Base-by-base conservation (phyloP, 2,329 filamentous ascomycete genomes). In the Pseudogymnoascus sp. region DNA sequence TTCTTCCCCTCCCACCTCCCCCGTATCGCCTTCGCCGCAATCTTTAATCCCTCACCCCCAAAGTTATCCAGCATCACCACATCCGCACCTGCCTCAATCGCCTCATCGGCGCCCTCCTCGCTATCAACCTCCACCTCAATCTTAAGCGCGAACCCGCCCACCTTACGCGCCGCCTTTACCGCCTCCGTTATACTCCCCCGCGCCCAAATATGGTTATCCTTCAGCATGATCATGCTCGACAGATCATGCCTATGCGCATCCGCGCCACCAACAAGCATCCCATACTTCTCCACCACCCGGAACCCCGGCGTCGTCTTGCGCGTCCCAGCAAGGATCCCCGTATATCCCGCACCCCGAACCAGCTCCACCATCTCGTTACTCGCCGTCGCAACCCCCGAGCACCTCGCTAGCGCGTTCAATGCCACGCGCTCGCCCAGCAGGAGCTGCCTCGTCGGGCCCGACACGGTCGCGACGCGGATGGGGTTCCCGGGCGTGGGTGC, bases 21-120 rank as follows among this genome's bases (percentile, higher is more conserved):
- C 78, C 93, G 96, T 67, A 99, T 74, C 69, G 83, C 87, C 72
- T 77, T 82, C 12, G 93, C 90, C 0, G 91, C 91, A 7, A 82
- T 76, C 73, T 86, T 88, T 66, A 97, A 88, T 0, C 87, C 91
- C 1, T 90, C 88, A 0, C 89, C 86, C 0, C 86, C 87, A 73
- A 98, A 99, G 75, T 99, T 99, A 75, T 99, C 95, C 65, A 99
- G 78, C 95, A 99, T 99, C 66, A 99, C 87, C 19, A 99, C 88
- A 74, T 99, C 93, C 0, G 95, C 95, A 0, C 95, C 95, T 0
- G 93, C 93, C 2, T 79, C 84, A 70, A 97, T 93, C 0, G 95
- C 95, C 77, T 96, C 91, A 74, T 97, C 88, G 0, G 95, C 95
- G 78, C 96, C 92, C 46, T 82, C 86, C 76, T 96, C 87, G 70